A percentile compares a stretch with the other conserved stretches of the same genome.
phyloP scores from a whole-genome alignment of 805 yeast genomes.

The Pichia rugopelliculosa region DNA sequence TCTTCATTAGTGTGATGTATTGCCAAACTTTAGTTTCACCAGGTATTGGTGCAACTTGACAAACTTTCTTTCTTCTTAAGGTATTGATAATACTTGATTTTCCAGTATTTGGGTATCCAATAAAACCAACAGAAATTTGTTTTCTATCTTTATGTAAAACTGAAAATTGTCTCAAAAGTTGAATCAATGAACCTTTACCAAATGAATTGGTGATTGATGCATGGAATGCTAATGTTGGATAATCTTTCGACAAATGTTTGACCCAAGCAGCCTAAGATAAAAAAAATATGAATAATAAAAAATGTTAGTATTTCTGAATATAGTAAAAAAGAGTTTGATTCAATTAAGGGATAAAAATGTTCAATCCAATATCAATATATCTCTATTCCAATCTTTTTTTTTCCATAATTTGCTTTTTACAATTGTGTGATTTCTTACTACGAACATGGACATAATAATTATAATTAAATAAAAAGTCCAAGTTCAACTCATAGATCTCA shows the following conservation, averaged over 20 bases:
- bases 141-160: slow-evolving; percentile 85
- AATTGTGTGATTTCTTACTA: slow-evolving; percentile 84
- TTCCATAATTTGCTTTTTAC: too few relatives aligned
- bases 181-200: slow-evolving; percentile 95
- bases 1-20: slow-evolving; percentile 93
- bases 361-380: too few relatives aligned
- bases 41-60: slow-evolving; percentile 96
- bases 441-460: slow-evolving; percentile 40
- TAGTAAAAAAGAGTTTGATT: neutral
- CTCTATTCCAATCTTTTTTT: too few relatives aligned
- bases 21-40: slow-evolving; percentile 99
- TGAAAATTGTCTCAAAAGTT: slow-evolving; percentile 87
- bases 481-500: slow-evolving; percentile 84
- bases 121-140: slow-evolving; percentile 94
- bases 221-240: slow-evolving; percentile 95
- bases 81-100: slow-evolving; percentile 94
- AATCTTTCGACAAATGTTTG: slow-evolving; percentile 81
- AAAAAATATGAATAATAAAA: neutral
- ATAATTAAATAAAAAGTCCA: slow-evolving; percentile 17
- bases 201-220: slow-evolving; percentile 96
- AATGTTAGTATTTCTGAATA: slow-evolving; percentile 32
- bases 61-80: slow-evolving; percentile 87
- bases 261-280: slow-evolving; percentile 91
- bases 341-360: neutral
- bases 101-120: slow-evolving; percentile 98